Base-by-base conservation (phyloP, 345 rosid species). In the Aquilaria yunnanensis region DNA sequence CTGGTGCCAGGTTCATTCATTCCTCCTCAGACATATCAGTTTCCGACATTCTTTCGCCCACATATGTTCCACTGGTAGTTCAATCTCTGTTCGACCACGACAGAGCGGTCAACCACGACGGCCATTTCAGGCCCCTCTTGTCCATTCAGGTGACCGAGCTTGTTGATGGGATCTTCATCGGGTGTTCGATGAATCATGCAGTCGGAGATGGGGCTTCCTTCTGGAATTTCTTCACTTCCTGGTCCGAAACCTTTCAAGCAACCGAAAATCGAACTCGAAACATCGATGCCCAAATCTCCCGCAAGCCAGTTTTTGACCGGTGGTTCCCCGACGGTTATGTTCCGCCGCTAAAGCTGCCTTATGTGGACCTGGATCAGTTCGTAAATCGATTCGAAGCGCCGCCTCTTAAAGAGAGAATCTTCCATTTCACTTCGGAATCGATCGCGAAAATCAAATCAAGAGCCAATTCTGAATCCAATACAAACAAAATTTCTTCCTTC, bases 11-110 rank as follows among this genome's bases (percentile, higher is more conserved):
- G 68, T 64, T 78, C 11, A 77, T 89, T 51, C 78, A 84, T 29
- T 84, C 96, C 0, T 43, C 77, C 14, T 53, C 74, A 0, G 78
- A 85, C 65, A 9, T 77, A 62, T 60, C 79, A 0, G 30, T 82
- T 0, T 75, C 72, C 0, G 89, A 85, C 12, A 60, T 87, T 56
- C 61, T 85, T 57, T 80, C 80, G 0, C 74, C 92, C 0, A 81
- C 67, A 1, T 78, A 84, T 61, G 83, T 82, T 3, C 96, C 93
- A 0, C 13, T 53, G 55, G 76, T 78, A 14, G 89, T 85, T 54
- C 88, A 77, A 46, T 83, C 83, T 3, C 81, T 92, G 50, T 89
- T 92, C 45, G 93, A 87, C 13, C 93, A 85, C 32, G 81, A 87
- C 32, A 53, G 77, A 57, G 91, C 88, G 0, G 2, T 80, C 61